Conservation (phyloP, 2,329 filamentous ascomycete genomes). For the Fusarium sp. region DNA sequence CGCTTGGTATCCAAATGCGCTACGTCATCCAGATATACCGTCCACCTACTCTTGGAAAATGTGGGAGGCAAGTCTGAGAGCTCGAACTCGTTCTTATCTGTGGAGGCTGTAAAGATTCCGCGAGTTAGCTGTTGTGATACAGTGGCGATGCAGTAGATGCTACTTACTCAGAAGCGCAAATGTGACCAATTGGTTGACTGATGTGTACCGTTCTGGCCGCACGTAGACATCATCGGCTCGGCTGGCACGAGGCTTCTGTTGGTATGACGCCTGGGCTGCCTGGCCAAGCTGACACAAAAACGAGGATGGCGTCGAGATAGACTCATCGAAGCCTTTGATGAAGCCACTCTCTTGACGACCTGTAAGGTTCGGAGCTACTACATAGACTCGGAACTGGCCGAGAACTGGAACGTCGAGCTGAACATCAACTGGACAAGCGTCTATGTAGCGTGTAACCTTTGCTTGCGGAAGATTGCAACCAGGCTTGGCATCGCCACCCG, state of each 20-base stretch:
- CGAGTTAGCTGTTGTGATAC: slow-evolving; percentile 9
- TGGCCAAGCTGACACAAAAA: slow-evolving; percentile 67
- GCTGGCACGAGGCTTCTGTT: slow-evolving; percentile 62
- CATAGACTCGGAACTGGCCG: slow-evolving; percentile 79
- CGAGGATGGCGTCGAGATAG: slow-evolving; percentile 59
- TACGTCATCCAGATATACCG: slow-evolving; percentile 74
- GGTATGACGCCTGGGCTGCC: slow-evolving; percentile 69
- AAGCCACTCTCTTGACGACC: slow-evolving; percentile 58
- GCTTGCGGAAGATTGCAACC: slow-evolving; percentile 70
- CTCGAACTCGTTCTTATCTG: slow-evolving; percentile 71
- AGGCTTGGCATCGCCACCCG: slow-evolving; percentile 58
- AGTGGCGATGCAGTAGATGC: too few relatives aligned
- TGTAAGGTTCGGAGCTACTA: slow-evolving; percentile 71
- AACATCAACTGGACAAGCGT: slow-evolving; percentile 79
- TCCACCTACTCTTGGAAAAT: slow-evolving; percentile 73
- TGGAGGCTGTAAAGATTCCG: slow-evolving; percentile 55
- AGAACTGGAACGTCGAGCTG: slow-evolving; percentile 81
- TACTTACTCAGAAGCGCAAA: slow-evolving; percentile 71
- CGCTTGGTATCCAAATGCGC: slow-evolving; percentile 62
- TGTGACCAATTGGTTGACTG: slow-evolving; percentile 73
- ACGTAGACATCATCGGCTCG: slow-evolving; percentile 71
- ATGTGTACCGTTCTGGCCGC: slow-evolving; percentile 74
- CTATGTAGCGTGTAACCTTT: slow-evolving; percentile 78
- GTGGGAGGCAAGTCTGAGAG: slow-evolving; percentile 69
- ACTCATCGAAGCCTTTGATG: slow-evolving; percentile 65